Conservation (phyloP, 257 asterid species). For the Handroanthus guayacan region DNA sequence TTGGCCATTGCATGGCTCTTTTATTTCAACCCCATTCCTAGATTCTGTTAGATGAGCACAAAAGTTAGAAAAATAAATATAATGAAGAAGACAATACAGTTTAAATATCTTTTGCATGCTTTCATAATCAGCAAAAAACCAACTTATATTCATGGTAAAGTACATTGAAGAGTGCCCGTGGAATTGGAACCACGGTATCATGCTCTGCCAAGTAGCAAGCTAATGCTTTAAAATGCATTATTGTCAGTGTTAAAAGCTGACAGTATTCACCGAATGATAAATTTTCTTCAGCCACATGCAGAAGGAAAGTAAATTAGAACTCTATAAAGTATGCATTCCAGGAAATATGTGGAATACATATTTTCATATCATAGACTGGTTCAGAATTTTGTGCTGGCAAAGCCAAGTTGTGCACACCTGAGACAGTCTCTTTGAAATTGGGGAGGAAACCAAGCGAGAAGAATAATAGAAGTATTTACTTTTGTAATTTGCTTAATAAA, state of each 20-base stretch:
- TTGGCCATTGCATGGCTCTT: slow-evolving; percentile 57
- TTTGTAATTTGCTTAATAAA: background rate
- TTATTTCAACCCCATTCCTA: slow-evolving; percentile 43
- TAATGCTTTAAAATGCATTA: background rate
- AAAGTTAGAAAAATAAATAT: slow-evolving; percentile 1
- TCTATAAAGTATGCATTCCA: background rate
- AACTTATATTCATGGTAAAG: background rate
- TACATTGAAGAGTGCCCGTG: background rate
- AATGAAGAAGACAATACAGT: background rate
- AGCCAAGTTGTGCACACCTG: background rate
- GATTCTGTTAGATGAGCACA: slow-evolving; percentile 45
- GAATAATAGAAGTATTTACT: background rate
- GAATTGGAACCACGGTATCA: background rate
- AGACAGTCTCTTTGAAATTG: background rate
- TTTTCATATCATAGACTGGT: background rate
- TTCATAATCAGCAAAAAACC: background rate
- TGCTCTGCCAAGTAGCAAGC: background rate
- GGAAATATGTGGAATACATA: background rate
- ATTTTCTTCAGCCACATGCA: slow-evolving; percentile 18
- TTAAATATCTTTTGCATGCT: slow-evolving; percentile 7
- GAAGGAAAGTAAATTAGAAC: background rate
- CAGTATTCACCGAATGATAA: background rate
- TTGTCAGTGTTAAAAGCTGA: background rate
- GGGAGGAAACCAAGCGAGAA: background rate
- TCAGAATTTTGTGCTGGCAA: background rate